Base-by-base conservation (phyloP, 192 early-diverging fungal genomes). In the Podochytrium sp. region DNA sequence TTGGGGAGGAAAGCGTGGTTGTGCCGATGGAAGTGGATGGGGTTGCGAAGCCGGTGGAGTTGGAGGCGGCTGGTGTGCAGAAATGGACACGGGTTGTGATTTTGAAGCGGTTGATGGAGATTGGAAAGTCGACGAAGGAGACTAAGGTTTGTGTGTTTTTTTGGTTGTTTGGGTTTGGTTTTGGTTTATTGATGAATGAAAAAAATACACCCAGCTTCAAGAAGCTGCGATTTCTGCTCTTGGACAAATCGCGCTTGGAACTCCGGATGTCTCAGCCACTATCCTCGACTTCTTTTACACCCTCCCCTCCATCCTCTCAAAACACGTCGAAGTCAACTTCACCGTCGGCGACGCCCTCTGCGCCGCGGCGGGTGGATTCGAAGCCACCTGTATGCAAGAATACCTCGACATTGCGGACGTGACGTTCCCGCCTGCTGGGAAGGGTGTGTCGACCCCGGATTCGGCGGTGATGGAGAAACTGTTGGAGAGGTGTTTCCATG, bases 301-400 rank as follows among this genome's bases (percentile, higher is more conserved):
- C 2, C 76, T 92, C n/a, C 83, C 90, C 1, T 70, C 83, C 20
- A 71, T 80, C 4, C 75, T 89, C 38, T 86, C 89, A 38, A 95
- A 96, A 65, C 89, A 95, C 40, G 83, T 92, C 0, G 96, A 98
- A 53, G 72, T 93, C 35, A 89, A 94, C 60, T 96, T 98, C 73
- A 87, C 89, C 14, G 84, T 92, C 40, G 96, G 95, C 30, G 94
- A 95, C 71, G 90, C 95, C 0, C 72, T 95, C 57, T 87, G 91
- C 0, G 79, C 79, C 5, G 73, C 86, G 18, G 79, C 87, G 4
- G 81, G 78, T 56, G 91, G 92, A 3, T 94, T 91, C 83, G 61
- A 83, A n/a, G 86, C 91, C 7, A 67, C 85, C 14, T 78, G 84
- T 33, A 87, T 95, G 87, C 76, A 85, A 50, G 85, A 87, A 42